Evolutionary conservation across 352 stramenopile genomes (phyloP), one percentile per base, ranked within the genome.

Genomic region (Aphanomyces stellatus): DNA sequence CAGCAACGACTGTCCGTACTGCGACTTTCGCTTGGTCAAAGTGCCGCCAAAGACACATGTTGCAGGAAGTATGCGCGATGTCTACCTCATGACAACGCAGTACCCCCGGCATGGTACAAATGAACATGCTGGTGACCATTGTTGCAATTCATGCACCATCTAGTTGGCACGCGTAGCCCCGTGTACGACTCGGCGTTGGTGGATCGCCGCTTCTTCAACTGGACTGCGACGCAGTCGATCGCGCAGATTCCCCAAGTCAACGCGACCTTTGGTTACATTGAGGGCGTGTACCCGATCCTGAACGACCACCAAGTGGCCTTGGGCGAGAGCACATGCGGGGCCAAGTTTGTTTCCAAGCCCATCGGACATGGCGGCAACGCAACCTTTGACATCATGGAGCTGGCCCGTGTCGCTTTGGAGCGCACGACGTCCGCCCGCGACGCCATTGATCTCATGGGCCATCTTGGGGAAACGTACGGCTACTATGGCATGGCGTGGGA

Each of bases 401-500:
- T 98, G 22, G 91, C 88, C 27, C 79, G 86, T 6, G 88, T 97
- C 37, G 90, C 87, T n/a, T 74, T 97, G 69, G 87, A 96, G 71
- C 83, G 92, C 33, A 65, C 81, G 11, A 81, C 70, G 35, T 96
- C 86, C 3, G 90, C 92, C 7, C 79, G 82, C 49, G 79, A 90
- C 67, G 78, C 91, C 22, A 82, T 96, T 51, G 71, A 91, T 71
- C 74, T 97, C 51, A 98, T 98, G 91, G 95, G 95, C 64, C 79
- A 96, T n/a, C 76, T 98, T 10, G 95, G 86, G 0, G 84, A 91
- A 22, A 43, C 95, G 72, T 85, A 97, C 75, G 93, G 93, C 30
- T 98, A 96, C 81, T 98, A 98, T 69, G 91, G 90, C 51, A 88
- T 81, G 49, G 76, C 80, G 48, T 96, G 87, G 86, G 86, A 96